Conservation (phyloP, 2,329 filamentous ascomycete species). For the Hirsutella thompsonii region DNA sequence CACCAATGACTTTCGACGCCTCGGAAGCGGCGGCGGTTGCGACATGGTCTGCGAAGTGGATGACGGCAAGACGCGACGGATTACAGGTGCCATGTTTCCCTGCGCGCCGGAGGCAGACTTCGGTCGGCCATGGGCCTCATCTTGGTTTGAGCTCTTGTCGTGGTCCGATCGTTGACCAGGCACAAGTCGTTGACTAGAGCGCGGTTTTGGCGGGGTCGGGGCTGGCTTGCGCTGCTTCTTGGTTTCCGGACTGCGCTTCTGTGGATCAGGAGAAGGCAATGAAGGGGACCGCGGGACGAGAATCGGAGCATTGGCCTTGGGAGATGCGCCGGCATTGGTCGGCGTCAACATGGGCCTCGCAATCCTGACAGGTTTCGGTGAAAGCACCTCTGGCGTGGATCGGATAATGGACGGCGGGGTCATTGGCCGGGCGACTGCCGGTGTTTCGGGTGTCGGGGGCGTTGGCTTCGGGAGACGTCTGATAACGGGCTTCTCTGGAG, state of each 20-base stretch:
- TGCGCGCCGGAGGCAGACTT: not conserved
- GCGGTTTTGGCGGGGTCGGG: conserved; percentile 23
- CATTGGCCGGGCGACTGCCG: conserved; percentile 3
- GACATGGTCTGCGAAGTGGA: not conserved
- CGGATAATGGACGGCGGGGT: conserved; percentile 7
- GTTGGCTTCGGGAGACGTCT: too few relatives aligned
- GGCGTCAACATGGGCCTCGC: conserved; percentile 17
- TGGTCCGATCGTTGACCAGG: not conserved
- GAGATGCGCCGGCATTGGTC: conserved; percentile 1
- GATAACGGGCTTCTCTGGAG: too few relatives aligned
- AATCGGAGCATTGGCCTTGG: conserved; percentile 11
- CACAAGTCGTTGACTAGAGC: conserved; percentile 12
- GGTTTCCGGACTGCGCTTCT: conserved; percentile 11
- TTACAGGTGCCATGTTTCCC: not conserved
- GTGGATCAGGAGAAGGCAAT: conserved; percentile 15
- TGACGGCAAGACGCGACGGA: not conserved
- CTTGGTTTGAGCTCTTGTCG: not conserved
- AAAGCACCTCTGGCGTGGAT: conserved; percentile 14
- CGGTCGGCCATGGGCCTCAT: not conserved
- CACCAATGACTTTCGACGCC: conserved; percentile 7
- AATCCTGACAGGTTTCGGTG: conserved; percentile 19
- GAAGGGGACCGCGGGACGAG: conserved; percentile 5
- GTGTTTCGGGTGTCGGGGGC: too few relatives aligned
- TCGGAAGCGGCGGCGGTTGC: conserved; percentile 4
- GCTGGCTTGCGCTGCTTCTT: conserved; percentile 10